Conservation (phyloP, 805 yeast genomes). For the Schizosaccharomyces octosporus region DNA sequence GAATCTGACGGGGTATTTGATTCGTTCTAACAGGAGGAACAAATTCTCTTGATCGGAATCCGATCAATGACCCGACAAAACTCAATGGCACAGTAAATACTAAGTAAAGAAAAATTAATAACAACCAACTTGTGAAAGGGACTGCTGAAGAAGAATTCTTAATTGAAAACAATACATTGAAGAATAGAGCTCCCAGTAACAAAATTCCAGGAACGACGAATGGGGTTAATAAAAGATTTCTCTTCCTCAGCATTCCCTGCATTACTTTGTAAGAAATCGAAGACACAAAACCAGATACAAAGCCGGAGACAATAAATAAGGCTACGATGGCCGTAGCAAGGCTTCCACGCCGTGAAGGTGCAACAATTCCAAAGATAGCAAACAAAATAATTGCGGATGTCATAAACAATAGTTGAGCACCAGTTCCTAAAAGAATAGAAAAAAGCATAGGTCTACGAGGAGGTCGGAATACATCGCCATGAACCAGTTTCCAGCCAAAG, state of each 20-base stretch:
- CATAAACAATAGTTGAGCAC: slow-evolving; percentile 65
- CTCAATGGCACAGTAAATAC: slow-evolving; percentile 65
- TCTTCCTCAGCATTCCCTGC: slow-evolving; percentile 80
- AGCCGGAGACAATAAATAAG: slow-evolving; percentile 56
- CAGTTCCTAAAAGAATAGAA: slow-evolving; percentile 69
- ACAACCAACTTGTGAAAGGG: slow-evolving; percentile 72
- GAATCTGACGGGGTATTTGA: slow-evolving; percentile 91
- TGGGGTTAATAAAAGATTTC: slow-evolving; percentile 65
- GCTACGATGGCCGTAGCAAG: slow-evolving; percentile 74
- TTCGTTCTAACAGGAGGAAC: slow-evolving; percentile 69
- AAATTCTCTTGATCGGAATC: slow-evolving; percentile 33
- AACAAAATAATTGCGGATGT: slow-evolving; percentile 43
- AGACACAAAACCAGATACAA: slow-evolving; percentile 68
- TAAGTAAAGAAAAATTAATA: slow-evolving; percentile 66
- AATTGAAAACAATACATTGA: slow-evolving; percentile 60
- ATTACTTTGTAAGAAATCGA: slow-evolving; percentile 66
- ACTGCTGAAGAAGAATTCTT: slow-evolving; percentile 81
- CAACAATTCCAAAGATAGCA: slow-evolving; percentile 69
- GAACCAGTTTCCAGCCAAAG: slow-evolving; percentile 88
- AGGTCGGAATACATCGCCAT: slow-evolving; percentile 82
- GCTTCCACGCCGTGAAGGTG: slow-evolving; percentile 89
- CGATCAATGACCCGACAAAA: slow-evolving; percentile 55
- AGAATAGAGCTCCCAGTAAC: slow-evolving; percentile 34
- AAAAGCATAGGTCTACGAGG: slow-evolving; percentile 47
- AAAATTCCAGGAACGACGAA: slow-evolving; percentile 58